Base-by-base conservation (phyloP, 345 rosid genomes). In the Dimocarpus longan region DNA sequence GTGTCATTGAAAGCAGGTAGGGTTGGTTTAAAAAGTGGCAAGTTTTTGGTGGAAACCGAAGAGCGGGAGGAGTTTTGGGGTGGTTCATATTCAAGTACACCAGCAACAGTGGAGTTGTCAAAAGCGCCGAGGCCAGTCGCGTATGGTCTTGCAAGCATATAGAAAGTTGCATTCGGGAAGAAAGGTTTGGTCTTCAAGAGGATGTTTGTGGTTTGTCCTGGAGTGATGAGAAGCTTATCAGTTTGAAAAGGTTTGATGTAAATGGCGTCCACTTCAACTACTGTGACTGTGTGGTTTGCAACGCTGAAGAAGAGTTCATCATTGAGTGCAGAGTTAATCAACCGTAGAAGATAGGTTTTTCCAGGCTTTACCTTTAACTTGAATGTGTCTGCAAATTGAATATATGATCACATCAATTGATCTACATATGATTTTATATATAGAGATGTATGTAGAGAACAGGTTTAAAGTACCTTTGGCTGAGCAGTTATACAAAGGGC, bases 401-500 rank as follows among this genome's bases (percentile, higher is more conserved):
- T 18, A 19, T 10, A n/a, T 12, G 46, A 44, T 26, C 5, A 71
- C 1, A 13, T 32, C 60, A 44, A 54, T 1, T 7, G 32, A 32
- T 32, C 37, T 1, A 32, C 37, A 32, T 32, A 32, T 32, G 37
- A 32, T 32, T 32, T 32, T 32, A 32, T 2, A 32, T 32, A 3
- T 1, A 32, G 37, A 32, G 37, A 32, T 32, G 2, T 32, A 32
- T 32, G 37, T 32, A 32, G 37, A 32, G 37, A 32, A 32, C 37
- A 1, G 37, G 5, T 59, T 4, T 40, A 52, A 19, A 60, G 10
- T 76, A 84, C 87, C 83, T 4, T 82, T 73, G 28, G 84, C 67
- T 8, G 87, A 85, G 70, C 87, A 85, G 60, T 85, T 85, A 66
- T 85, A 85, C 10, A 85, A 74, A 22, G 83, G 87, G 22, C 87